Conservation (phyloP, 2,329 filamentous ascomycete species). For the Pyrenophora graminea region DNA sequence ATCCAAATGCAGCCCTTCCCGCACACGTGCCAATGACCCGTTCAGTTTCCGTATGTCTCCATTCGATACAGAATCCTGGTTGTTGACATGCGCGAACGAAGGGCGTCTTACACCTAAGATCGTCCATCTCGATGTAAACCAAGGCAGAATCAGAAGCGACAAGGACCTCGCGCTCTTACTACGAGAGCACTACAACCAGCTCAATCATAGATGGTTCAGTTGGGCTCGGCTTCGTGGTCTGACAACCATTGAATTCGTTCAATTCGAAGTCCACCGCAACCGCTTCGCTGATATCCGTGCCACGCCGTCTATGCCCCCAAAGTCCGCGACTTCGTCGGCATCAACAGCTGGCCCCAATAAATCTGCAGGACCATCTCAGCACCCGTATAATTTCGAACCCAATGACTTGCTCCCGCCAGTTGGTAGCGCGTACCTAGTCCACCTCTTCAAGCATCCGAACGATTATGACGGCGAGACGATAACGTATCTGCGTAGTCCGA, state of each 20-base stretch:
- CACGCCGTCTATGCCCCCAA: conserved; percentile 44
- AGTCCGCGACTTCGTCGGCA: conserved; percentile 15
- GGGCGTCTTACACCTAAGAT: conserved; percentile 45
- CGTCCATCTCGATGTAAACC: conserved; percentile 44
- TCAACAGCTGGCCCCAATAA: conserved; percentile 14
- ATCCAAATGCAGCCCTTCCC: conserved; percentile 33
- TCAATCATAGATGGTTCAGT: conserved; percentile 41
- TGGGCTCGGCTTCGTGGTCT: conserved; percentile 42
- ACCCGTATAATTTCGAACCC: conserved; percentile 45
- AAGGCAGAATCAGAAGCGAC: conserved; percentile 39
- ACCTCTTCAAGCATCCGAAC: conserved; percentile 47
- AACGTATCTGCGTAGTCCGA: conserved; percentile 44
- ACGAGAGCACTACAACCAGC: conserved; percentile 40
- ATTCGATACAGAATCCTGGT: conserved; percentile 37
- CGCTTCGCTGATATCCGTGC: conserved; percentile 48
- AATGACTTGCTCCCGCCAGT: conserved; percentile 47
- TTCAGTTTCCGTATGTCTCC: conserved; percentile 31
- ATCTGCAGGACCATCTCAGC: conserved; percentile 22
- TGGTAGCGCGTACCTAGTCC: conserved; percentile 44
- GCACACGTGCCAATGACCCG: conserved; percentile 24
- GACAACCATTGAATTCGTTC: conserved; percentile 46
- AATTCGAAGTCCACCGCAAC: conserved; percentile 48
- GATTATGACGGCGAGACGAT: conserved; percentile 48
- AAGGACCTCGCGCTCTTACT: conserved; percentile 43
- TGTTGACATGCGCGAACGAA: conserved; percentile 47